Evolutionary conservation across 2,329 filamentous ascomycete species (phyloP).

Genomic region (Xylaria sp.): DNA sequence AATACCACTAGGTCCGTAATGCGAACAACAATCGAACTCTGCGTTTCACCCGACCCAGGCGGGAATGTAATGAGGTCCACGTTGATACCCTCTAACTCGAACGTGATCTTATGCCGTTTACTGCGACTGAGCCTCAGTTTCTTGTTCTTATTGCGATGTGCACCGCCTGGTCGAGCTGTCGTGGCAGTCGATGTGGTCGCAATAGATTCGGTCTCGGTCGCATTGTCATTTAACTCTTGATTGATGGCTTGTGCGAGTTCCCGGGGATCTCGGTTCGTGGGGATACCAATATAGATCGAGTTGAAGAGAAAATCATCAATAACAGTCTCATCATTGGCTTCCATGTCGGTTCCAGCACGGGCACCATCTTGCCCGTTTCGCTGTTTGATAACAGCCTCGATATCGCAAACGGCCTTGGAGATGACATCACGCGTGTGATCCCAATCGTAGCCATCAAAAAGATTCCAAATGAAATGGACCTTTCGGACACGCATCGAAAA

Average conservation of each 20-base stretch:
- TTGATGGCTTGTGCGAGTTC: slow-evolving; percentile 83
- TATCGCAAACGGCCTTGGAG: slow-evolving; percentile 77
- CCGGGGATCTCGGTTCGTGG: slow-evolving; percentile 75
- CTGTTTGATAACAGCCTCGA: slow-evolving; percentile 78
- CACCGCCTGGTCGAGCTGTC: slow-evolving; percentile 43
- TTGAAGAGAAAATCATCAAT: slow-evolving; percentile 98
- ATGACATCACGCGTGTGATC: slow-evolving; percentile 79
- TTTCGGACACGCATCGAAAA: slow-evolving; percentile 75
- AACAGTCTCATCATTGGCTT: slow-evolving; percentile 72
- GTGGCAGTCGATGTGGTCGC: slow-evolving; percentile 65
- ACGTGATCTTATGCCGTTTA: slow-evolving; percentile 89
- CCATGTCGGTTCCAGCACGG: slow-evolving; percentile 53
- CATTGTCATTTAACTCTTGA: slow-evolving; percentile 75
- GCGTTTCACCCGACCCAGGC: slow-evolving; percentile 68
- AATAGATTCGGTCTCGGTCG: slow-evolving; percentile 84
- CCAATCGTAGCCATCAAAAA: slow-evolving; percentile 99
- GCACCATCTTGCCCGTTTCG: slow-evolving; percentile 54
- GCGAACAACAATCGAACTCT: slow-evolving; percentile 81
- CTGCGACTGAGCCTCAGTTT: slow-evolving; percentile 74
- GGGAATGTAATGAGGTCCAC: slow-evolving; percentile 79
- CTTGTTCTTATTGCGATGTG: slow-evolving; percentile 43
- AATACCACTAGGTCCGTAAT: slow-evolving; percentile 83
- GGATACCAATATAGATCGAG: slow-evolving; percentile 94
- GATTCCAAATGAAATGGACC: slow-evolving; percentile 92
- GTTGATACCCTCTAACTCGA: slow-evolving; percentile 80